Percentiles rank a stretch among this genome's conserved stretches.
These are phyloP conservation scores for Trametes maxima DNA, from an alignment of 768 basidiomycete genomes.

Conservation along the genomic window DNA sequence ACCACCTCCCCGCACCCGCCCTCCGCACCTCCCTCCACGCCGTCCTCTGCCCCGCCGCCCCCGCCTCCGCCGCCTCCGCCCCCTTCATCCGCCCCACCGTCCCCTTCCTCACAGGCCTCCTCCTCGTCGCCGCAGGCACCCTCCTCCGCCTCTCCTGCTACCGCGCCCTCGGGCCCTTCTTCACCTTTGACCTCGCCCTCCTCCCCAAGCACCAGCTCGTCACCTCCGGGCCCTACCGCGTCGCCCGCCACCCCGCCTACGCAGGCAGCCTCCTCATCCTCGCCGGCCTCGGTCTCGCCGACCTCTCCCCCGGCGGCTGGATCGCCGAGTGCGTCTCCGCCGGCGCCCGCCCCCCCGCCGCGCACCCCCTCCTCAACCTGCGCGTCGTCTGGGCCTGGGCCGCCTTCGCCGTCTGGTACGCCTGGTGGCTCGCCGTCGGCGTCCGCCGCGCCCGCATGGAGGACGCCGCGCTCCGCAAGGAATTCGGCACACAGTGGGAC, in stretches of 20 bases:
- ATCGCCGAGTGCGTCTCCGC: constrained; percentile 22
- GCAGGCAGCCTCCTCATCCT: constrained; percentile 24
- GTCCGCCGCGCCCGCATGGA: constrained; percentile 23
- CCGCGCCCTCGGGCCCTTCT: constrained; percentile 36
- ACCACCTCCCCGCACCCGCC: constrained; percentile 21
- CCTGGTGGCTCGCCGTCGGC: constrained; percentile 22
- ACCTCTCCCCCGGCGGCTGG: constrained; percentile 27
- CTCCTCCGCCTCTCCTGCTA: constrained; percentile 33
- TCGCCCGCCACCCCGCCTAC: constrained; percentile 43
- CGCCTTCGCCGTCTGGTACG: constrained; percentile 22
- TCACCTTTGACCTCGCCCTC: constrained; percentile 39
- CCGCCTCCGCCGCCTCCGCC: constrained; percentile 2
- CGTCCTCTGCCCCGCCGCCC: constrained; percentile 17
- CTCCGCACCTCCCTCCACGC: constrained; percentile 20
- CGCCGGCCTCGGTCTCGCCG: constrained; percentile 21
- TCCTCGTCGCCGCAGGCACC: constrained; percentile 23
- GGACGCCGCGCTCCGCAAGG: constrained; percentile 22
- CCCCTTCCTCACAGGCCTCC: constrained; percentile 24
- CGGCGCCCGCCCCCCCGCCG: background rate
- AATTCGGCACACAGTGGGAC: constrained; percentile 26
- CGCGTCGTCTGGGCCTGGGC: constrained; percentile 9
- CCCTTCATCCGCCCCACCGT: constrained; percentile 22
- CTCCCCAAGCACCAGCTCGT: constrained; percentile 36
- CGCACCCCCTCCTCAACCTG: background rate
- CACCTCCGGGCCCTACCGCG: constrained; percentile 38